Evolutionary conservation across 140 eudicot genomes (phyloP).

Genomic region (Cichorium intybus): DNA sequence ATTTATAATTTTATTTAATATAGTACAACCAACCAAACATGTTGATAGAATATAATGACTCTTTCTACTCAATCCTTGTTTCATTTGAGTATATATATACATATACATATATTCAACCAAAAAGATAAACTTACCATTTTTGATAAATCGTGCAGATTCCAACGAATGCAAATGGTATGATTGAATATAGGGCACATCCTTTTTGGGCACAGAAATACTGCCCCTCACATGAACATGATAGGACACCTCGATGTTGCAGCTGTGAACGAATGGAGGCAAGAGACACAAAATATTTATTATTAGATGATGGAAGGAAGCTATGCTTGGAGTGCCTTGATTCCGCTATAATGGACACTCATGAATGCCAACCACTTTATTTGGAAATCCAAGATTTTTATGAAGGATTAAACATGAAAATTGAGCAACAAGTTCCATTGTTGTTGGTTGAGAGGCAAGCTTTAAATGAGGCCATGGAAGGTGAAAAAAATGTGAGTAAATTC

Average conservation of each 20-base stretch:
- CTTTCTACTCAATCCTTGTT: neutral
- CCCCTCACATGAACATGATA: constrained; percentile 49
- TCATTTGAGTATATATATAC: no score
- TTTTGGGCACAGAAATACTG: constrained; percentile 57
- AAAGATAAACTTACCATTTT: neutral
- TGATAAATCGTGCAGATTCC: constrained; percentile 37
- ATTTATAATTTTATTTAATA: no score
- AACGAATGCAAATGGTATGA: constrained; percentile 45
- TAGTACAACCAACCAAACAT: neutral
- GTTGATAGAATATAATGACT: neutral
- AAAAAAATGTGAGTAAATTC: constrained; percentile 34
- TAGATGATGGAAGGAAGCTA: constrained; percentile 61
- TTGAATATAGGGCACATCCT: constrained; percentile 54
- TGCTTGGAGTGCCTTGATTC: constrained; percentile 59
- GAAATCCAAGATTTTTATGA: constrained; percentile 53
- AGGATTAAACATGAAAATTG: constrained; percentile 53
- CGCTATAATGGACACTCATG: constrained; percentile 55
- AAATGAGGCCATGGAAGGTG: constrained; percentile 61
- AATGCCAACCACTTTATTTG: constrained; percentile 55
- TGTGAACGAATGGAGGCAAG: constrained; percentile 49
- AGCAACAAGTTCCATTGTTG: constrained; percentile 53
- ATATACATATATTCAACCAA: neutral
- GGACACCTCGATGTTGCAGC: constrained; percentile 60
- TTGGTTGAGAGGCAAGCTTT: constrained; percentile 57
- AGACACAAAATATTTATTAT: constrained; percentile 56